Conservation (phyloP, 1,139 yeast species). For the Trichomonascaceae sp. region DNA sequence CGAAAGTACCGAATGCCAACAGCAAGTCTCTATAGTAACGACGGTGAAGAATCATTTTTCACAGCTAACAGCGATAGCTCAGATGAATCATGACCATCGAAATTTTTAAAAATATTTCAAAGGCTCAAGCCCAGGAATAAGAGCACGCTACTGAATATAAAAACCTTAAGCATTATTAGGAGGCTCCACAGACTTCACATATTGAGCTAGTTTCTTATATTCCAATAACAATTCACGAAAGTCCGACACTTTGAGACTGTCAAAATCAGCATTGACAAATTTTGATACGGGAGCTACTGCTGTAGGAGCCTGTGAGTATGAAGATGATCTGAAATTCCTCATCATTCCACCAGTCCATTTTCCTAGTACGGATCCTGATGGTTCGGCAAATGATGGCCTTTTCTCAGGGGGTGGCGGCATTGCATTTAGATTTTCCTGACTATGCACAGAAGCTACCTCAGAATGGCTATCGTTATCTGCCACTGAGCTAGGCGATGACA, state of each 20-base stretch:
- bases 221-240: constrained; percentile 33
- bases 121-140: not conserved
- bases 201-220: constrained; percentile 23
- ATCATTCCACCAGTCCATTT: constrained; percentile 19
- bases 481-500: constrained; percentile 9
- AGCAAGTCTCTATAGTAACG: not conserved
- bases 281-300: constrained; percentile 22
- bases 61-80: not conserved
- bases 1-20: not conserved
- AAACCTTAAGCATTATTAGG: constrained; percentile 2
- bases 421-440: constrained; percentile 4
- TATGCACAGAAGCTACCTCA: constrained; percentile 3
- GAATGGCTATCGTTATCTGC: constrained; percentile 6
- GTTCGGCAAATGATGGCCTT: constrained; percentile 1
- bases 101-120: too few species aligned
- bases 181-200: constrained; percentile 4
- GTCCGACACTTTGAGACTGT: constrained; percentile 31
- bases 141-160: not conserved
- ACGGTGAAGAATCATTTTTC: not conserved
- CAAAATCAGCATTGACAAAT: constrained; percentile 25
- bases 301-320: constrained; percentile 10
- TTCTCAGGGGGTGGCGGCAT: not conserved
- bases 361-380: constrained; percentile 14
- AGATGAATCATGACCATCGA: not conserved
- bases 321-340: constrained; percentile 17